Base-by-base conservation (phyloP, 2,329 filamentous ascomycete species). In the Ploettnerulaceae sp. region DNA sequence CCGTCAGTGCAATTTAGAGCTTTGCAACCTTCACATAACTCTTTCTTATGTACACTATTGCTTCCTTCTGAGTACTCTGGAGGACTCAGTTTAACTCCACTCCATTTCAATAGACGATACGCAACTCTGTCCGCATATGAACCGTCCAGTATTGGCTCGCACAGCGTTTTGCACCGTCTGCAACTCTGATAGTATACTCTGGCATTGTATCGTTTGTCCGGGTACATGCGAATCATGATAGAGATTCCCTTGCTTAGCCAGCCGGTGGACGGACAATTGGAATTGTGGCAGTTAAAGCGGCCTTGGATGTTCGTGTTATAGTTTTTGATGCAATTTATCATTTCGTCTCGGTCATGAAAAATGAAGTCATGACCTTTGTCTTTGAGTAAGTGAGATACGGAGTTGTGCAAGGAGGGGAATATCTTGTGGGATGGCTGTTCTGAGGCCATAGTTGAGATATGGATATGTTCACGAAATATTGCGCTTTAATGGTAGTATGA, bases 131-230 rank as follows among this genome's bases (percentile, higher is more conserved):
- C 66, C 43, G 64, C 63, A 57, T 72, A 71, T 17, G 64, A 67
- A 35, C 62, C 47, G 54, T 70, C 61, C 25, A 69, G 52, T 22
- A 53, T 22, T 14, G 66, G 66, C 33, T 60, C 51, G 42, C 66
- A 63, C 0, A 69, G 55, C n/a, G 12, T 21, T 8, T 64, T 53
- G 54, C 68, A 71, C 11, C 9, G 12, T 43, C 61, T 64, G 54
- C 67, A 72, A 6, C 63, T 61, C 55, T 71, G 68, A 51, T 68
- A 58, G 53, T 71, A 73, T 33, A 73, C 68, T 47, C 66, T 57
- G 34, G 67, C 69, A 53, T 72, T 73, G 52, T 73, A 73, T 58
- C 55, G 55, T 28, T 55, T 9, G 12, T 45, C 55, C 3, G 51
- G 33, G 55, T 71, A 72, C 55, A 67, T 59, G 17, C 68, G 64